Percentiles rank a stretch among this genome's conserved stretches.
Evolutionary conservation across 768 basidiomycete species (phyloP).

Genomic region (Boletus sp.): DNA sequence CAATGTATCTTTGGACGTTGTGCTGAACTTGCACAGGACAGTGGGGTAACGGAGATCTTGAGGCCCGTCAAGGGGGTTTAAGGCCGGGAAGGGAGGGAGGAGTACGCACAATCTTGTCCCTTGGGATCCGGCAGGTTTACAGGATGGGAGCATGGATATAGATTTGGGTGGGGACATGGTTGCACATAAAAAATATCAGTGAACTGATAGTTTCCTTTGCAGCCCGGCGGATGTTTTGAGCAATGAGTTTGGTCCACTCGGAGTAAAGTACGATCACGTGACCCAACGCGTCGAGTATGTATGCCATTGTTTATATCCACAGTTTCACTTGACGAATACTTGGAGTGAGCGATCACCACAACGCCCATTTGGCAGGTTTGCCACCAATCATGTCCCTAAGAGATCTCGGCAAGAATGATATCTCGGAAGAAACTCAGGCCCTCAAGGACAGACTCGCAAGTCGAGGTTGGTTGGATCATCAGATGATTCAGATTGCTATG

Average conservation of each 20-base stretch:
- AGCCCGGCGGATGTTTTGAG: conserved; percentile 38
- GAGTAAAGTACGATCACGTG: conserved; percentile 32
- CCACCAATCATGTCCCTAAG: conserved; percentile 35
- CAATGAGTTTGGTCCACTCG: conserved; percentile 15
- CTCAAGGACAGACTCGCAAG: conserved; percentile 37
- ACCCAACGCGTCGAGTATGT: conserved; percentile 30
- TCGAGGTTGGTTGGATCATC: conserved; percentile 31
- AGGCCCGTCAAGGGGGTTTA: conserved; percentile 57
- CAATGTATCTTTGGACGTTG: conserved; percentile 47
- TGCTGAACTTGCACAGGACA: conserved; percentile 35
- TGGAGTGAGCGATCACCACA: conserved; percentile 1
- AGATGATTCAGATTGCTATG: background rate
- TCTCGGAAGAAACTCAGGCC: conserved; percentile 37
- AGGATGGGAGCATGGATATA: conserved; percentile 43
- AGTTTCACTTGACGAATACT: conserved; percentile 1
- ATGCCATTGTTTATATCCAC: conserved; percentile 26
- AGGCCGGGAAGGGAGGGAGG: conserved; percentile 57
- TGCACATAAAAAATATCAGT: background rate
- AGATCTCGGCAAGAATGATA: conserved; percentile 40
- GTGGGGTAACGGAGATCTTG: conserved; percentile 41
- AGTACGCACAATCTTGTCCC: conserved; percentile 20
- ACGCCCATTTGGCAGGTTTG: conserved; percentile 14
- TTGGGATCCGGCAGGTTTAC: conserved; percentile 20
- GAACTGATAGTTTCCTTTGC: conserved; percentile 14
- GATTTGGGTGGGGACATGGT: conserved; percentile 45